Evolutionary conservation across 2,329 filamentous ascomycete genomes (phyloP), one percentile per base, ranked within the genome.

Genomic region (Diaporthe nobilis): DNA sequence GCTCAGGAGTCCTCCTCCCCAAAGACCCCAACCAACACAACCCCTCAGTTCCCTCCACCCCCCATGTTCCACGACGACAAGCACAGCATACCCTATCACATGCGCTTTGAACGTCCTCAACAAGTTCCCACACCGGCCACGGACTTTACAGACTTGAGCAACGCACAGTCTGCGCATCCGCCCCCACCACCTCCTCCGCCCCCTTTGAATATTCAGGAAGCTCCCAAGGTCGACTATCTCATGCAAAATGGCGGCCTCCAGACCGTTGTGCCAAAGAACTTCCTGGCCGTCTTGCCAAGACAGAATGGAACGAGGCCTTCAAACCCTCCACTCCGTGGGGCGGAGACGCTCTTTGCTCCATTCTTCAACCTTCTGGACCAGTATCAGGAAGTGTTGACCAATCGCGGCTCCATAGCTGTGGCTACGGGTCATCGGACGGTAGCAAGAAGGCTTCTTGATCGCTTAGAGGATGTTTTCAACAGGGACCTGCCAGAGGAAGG

Each of bases 371-470:
- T 98, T 2, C 88, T 99, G 31, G 94, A 98, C 79, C 94, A 98
- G 81, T 98, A 98, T 82, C 91, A 93, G 78, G 90, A 91, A 4
- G 96, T 99, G 5, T 89, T 98, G 77, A 87, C 90, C 57, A 95
- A 94, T 77, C 95, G 94, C 79, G 97, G 97, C 4, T 98, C 96
- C 0, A 87, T 99, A 7, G 97, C 97, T 3, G 97, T 98, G 2
- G 97, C 97, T 22, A 98, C 96, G 0, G 97, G 97, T 8, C 98
- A 98, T 83, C 92, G 95, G 72, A 98, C 96, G 0, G 94, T 98
- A n/a, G 97, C 97, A 4, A 92, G 97, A 7, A 91, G 96, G 71
- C 86, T 98, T 34, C 89, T 98, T 7, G 96, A 99, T 84, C 92
- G 97, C 51, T 88, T 99, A 5, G 96, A 98, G 82, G 95, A 96